These are phyloP conservation scores for Hygrophorus pudorinus DNA, from an alignment of 768 basidiomycete genomes.

Conservation along the genomic window DNA sequence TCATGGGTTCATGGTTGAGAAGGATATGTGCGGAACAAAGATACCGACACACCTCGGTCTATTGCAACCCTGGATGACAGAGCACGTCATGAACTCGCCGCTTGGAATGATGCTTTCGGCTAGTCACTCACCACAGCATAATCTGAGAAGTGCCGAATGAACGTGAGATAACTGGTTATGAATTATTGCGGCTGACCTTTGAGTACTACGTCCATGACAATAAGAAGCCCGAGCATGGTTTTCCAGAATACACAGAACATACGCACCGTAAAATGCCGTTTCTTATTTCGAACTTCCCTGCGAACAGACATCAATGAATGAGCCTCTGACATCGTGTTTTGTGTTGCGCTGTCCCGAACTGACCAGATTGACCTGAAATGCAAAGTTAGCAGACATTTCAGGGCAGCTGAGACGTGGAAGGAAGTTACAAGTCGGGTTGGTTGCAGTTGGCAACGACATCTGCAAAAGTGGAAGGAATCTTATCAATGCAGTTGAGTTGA, in stretches of 20 bases:
- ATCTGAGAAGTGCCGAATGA: slow-evolving; percentile 34
- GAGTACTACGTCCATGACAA: slow-evolving; percentile 48
- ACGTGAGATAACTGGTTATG: background rate
- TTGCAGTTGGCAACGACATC: slow-evolving; percentile 67
- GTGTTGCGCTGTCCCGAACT: slow-evolving; percentile 16
- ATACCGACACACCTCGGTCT: slow-evolving; percentile 54
- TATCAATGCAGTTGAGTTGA: background rate
- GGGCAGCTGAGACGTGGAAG: background rate
- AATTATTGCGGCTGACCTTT: slow-evolving; percentile 38
- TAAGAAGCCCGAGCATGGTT: background rate
- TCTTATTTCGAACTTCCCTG: slow-evolving; percentile 86
- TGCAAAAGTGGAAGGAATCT: slow-evolving; percentile 15
- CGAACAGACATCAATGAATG: slow-evolving; percentile 1
- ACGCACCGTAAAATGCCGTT: slow-evolving; percentile 76
- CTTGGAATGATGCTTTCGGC: background rate
- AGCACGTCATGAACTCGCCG: background rate
- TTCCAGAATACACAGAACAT: background rate
- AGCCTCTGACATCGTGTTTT: background rate
- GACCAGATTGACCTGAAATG: slow-evolving; percentile 74
- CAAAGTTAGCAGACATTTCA: background rate
- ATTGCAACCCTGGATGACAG: slow-evolving; percentile 69
- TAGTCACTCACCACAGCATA: slow-evolving; percentile 67
- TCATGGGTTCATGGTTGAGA: background rate
- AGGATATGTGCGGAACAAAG: background rate
- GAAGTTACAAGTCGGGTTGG: slow-evolving; percentile 68